Base-by-base conservation (phyloP, 257 asterid species). In the Nyctanthes arbortristis region DNA sequence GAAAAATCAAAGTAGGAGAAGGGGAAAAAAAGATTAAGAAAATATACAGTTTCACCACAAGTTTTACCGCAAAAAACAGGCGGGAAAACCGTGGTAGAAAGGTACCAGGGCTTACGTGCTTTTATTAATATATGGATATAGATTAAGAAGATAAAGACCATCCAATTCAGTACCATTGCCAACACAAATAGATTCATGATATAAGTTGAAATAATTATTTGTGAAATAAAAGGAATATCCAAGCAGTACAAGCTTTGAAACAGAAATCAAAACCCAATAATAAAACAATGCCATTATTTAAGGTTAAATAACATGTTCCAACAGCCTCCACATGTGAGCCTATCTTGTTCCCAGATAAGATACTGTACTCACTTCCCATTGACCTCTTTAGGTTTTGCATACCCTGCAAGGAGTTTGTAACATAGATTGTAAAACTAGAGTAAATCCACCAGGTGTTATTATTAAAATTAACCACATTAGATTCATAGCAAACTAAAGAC, bases 401-500 rank as follows among this genome's bases (percentile, higher is more conserved):
- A 10, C 8, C 63, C n/a, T 65, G 25, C 12, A 62, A 62, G 0
- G 45, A 34, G 28, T 62, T 33, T 18, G 16, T 1, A 34, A 65
- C 4, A 45, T 65, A 36, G 36, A 30, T 45, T 45, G 45, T n/a
- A 3, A 22, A 30, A 27, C 10, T 20, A 66, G 62, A 66, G 13
- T 30, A 45, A 47, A 66, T 66, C 70, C 29, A 66, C 45, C 62
- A 47, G 0, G 49, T 7, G 24, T 57, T 28, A 57, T 8, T 9
- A 28, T 12, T 7, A 7, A 57, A 13, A 57, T 57, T n/a, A 9
- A 57, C 35, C 36, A 59, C 30, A 59, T 59, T 59, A 30, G 27
- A 59, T 59, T 59, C 40, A 52, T 66, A 49, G 18, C 32, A 47
- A 47, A 66, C 63, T n/a, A 31, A 11, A 0, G 63, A 52, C 33